Percentiles rank a stretch among this genome's conserved stretches.
Conservation (phyloP, 306 rosid genomes). For the Carpinus viminea region DNA sequence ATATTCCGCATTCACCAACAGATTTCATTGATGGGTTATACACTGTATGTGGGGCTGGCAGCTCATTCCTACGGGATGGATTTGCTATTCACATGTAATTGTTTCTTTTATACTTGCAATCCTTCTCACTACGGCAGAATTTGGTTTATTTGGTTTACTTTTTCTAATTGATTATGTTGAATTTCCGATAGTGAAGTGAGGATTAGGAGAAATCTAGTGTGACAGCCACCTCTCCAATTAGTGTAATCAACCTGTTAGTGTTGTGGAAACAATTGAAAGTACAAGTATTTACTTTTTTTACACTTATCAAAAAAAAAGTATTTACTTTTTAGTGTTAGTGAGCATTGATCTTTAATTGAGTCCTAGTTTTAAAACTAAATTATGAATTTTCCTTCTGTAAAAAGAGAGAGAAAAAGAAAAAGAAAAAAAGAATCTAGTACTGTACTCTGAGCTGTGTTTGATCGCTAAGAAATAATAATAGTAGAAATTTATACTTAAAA, state of each 20-base stretch:
- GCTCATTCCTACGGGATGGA: conserved; percentile 91
- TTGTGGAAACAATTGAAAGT: neutral
- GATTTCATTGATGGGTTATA: conserved; percentile 84
- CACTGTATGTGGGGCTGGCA: conserved; percentile 90
- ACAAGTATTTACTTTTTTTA: too few species aligned
- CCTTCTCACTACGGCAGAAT: neutral
- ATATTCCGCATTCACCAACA: conserved; percentile 57
- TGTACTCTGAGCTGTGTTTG: neutral
- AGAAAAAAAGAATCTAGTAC: neutral
- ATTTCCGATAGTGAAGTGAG: neutral
- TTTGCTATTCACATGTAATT: conserved; percentile 83
- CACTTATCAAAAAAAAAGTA: too few species aligned
- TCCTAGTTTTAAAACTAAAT: neutral
- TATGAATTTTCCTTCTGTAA: too few species aligned
- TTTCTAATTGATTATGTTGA: neutral
- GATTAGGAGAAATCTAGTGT: neutral
- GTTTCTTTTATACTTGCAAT: neutral
- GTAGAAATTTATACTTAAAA: too few species aligned
- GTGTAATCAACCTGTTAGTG: neutral
- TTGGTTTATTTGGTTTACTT: neutral
- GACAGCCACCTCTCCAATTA: neutral
- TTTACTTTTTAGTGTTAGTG: too few species aligned
- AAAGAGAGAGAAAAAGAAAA: neutral
- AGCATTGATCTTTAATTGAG: too few species aligned
- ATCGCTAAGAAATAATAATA: neutral